Evolutionary conservation across 1,139 yeast species (phyloP).

Genomic region (Nadsonia commutata): DNA sequence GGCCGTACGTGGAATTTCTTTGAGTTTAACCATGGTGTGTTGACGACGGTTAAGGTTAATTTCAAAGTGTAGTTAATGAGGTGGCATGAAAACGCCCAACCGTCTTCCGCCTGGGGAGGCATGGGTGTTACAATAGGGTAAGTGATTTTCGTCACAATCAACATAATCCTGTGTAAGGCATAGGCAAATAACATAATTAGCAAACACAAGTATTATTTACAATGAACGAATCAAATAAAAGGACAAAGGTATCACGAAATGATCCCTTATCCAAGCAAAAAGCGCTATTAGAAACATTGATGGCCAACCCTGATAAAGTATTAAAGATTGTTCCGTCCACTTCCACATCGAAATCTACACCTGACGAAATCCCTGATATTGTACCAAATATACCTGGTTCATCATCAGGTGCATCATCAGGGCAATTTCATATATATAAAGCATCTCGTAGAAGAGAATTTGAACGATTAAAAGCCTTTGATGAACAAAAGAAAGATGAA

Average conservation of each 20-base stretch:
- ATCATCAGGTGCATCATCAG: slow-evolving; percentile 26
- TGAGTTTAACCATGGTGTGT: slow-evolving; percentile 84
- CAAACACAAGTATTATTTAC: too few relatives aligned
- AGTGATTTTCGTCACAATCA: too few relatives aligned
- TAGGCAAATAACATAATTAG: too few relatives aligned
- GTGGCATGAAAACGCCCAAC: too few relatives aligned
- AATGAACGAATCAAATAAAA: too few relatives aligned
- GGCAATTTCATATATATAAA: slow-evolving; percentile 26
- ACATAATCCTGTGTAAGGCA: too few relatives aligned
- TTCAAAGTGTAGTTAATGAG: too few relatives aligned
- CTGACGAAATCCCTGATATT: slow-evolving; percentile 8
- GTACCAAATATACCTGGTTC: slow-evolving; percentile 19
- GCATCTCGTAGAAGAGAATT: slow-evolving; percentile 20
- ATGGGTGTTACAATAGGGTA: too few relatives aligned
- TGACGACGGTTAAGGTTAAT: too few relatives aligned
- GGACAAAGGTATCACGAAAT: too few relatives aligned
- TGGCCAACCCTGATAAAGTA: slow-evolving; percentile 5
- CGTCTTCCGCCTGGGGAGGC: too few relatives aligned
- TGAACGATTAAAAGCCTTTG: slow-evolving; percentile 17
- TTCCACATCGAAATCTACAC: slow-evolving; percentile 11
- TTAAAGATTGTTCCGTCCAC: slow-evolving; percentile 3
- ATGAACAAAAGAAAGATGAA: slow-evolving; percentile 15
- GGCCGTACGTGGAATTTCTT: slow-evolving; percentile 74
- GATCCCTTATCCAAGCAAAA: not conserved
- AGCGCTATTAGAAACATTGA: slow-evolving; percentile 1